phyloP scores from a whole-genome alignment of 192 early-diverging fungal species.

The Oehlia diaphana region DNA sequence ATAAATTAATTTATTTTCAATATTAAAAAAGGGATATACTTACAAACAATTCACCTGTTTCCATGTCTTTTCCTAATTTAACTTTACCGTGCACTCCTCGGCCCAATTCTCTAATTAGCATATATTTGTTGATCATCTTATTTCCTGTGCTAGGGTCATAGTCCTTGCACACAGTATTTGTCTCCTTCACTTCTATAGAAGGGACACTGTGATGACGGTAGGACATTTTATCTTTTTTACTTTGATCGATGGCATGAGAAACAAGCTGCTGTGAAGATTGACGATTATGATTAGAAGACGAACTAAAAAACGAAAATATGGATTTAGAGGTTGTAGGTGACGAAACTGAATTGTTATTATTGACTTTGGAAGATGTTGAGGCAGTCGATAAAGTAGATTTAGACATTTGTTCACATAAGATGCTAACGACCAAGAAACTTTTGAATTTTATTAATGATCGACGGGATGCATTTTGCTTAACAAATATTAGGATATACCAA shows the following conservation, averaged over 20 bases:
- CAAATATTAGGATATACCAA: too few relatives aligned
- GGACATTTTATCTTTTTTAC: background rate
- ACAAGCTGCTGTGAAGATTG: background rate
- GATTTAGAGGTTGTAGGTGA: background rate
- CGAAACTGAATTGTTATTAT: background rate
- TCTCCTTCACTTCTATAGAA: constrained; percentile 69
- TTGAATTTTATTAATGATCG: too few relatives aligned
- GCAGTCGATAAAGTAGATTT: background rate
- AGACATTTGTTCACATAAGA: background rate
- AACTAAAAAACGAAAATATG: background rate
- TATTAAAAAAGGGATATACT: constrained; percentile 31
- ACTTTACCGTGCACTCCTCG: constrained; percentile 97
- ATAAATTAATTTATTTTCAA: background rate
- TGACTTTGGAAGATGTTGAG: background rate
- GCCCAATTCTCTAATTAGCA: constrained; percentile 87
- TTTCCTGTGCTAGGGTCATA: constrained; percentile 83
- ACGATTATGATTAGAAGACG: background rate
- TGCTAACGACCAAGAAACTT: too few relatives aligned
- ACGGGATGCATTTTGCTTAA: too few relatives aligned
- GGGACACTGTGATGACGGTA: background rate
- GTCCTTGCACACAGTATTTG: constrained; percentile 77
- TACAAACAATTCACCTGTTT: constrained; percentile 79
- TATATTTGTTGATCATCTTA: constrained; percentile 97
- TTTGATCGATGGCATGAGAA: background rate
- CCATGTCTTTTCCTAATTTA: constrained; percentile 80